Conservation (phyloP, 2,329 filamentous ascomycete genomes). For the Arthrobotrys musiformis region DNA sequence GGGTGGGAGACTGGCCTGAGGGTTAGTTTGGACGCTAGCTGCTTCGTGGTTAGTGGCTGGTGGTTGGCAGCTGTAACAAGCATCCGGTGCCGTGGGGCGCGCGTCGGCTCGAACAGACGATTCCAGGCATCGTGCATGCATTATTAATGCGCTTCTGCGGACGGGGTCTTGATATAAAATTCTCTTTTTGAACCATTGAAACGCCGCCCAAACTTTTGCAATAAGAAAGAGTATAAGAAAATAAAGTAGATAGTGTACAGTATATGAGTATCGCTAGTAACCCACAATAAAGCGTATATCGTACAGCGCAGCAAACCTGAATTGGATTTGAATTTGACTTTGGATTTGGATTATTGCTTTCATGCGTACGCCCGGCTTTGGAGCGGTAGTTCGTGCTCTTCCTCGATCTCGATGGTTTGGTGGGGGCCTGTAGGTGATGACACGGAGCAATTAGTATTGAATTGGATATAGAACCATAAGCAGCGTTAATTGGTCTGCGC, state of each 20-base stretch:
- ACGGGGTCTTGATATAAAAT: too few species aligned
- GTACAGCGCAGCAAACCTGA: too few species aligned
- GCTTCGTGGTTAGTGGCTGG: too few species aligned
- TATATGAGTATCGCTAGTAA: conserved; percentile 34
- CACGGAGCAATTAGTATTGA: neutral
- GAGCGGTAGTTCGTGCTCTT: conserved; percentile 50
- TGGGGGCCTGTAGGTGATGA: conserved; percentile 52
- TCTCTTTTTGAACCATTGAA: too few species aligned
- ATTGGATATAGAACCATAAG: neutral
- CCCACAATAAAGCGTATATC: conserved; percentile 31
- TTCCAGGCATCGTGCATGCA: conserved; percentile 2
- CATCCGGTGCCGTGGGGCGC: conserved; percentile 12
- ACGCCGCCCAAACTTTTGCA: conserved; percentile 24
- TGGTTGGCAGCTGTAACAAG: conserved; percentile 13
- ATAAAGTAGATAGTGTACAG: conserved; percentile 31
- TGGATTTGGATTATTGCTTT: too few species aligned
- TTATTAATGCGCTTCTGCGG: neutral
- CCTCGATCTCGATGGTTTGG: conserved; percentile 59
- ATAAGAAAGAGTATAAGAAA: neutral
- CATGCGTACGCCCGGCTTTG: conserved; percentile 32
- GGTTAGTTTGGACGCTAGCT: neutral
- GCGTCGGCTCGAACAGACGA: conserved; percentile 9
- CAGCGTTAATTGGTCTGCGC: neutral
- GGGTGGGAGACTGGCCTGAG: neutral
- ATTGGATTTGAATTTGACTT: too few species aligned